A percentile compares a stretch with the other conserved stretches of the same genome.
phyloP scores from a whole-genome alignment of 345 rosid species.

The Heritiera littoralis region DNA sequence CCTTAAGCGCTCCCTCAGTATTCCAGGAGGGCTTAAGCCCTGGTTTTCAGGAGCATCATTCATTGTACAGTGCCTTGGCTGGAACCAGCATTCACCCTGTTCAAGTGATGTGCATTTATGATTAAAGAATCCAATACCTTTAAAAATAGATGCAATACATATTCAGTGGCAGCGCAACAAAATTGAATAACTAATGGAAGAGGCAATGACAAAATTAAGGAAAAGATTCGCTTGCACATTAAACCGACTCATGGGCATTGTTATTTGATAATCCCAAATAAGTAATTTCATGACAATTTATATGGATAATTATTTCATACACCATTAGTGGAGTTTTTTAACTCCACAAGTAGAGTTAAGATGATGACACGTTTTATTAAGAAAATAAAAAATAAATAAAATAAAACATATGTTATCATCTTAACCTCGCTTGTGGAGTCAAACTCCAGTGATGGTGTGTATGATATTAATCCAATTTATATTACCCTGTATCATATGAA shows the following conservation, averaged over 20 bases:
- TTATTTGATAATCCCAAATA: background rate
- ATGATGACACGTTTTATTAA: too few species aligned
- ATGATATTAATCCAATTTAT: too few species aligned
- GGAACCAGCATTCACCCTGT: slow-evolving; percentile 66
- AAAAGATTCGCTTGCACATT: background rate
- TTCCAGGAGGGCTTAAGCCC: slow-evolving; percentile 31
- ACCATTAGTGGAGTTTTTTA: too few species aligned
- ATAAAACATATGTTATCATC: too few species aligned
- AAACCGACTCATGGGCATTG: background rate
- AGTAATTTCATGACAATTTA: background rate
- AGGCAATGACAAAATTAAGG: background rate
- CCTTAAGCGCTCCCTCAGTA: slow-evolving; percentile 51
- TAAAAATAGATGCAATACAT: background rate
- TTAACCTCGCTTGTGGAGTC: too few species aligned
- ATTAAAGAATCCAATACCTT: background rate
- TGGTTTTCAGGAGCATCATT: slow-evolving; percentile 23
- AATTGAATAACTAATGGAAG: background rate
- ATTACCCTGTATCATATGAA: background rate
- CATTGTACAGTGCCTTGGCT: slow-evolving; percentile 29
- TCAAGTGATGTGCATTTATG: slow-evolving; percentile 2
- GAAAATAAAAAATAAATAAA: too few species aligned
- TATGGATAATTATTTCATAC: too few species aligned
- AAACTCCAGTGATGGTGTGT: too few species aligned
- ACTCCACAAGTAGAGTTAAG: too few species aligned
- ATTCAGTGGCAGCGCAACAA: background rate